phyloP scores from a whole-genome alignment of 108 stramenopile genomes.

The Cyclotella distinguenda region DNA sequence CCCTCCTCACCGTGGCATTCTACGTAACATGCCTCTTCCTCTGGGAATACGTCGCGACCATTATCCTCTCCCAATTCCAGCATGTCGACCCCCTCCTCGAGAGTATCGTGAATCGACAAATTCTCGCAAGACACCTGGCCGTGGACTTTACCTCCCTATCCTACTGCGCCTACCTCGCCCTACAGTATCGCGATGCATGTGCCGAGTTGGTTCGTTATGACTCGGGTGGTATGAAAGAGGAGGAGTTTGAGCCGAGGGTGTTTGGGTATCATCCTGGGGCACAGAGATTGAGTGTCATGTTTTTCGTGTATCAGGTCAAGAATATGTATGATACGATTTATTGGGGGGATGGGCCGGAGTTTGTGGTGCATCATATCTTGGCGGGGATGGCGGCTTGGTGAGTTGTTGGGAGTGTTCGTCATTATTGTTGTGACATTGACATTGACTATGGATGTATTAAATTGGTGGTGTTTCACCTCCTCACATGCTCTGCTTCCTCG shows the following conservation, averaged over 20 bases:
- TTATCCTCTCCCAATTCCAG: slow-evolving; percentile 3
- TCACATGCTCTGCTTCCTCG: neutral
- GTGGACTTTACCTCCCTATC: slow-evolving; percentile 61
- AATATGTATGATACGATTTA: slow-evolving; percentile 78
- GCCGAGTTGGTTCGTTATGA: slow-evolving; percentile 33
- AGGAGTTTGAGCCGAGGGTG: slow-evolving; percentile 53
- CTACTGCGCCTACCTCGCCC: slow-evolving; percentile 56
- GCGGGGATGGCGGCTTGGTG: slow-evolving; percentile 64
- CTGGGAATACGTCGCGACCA: slow-evolving; percentile 15
- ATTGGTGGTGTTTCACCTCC: neutral
- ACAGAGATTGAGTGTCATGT: slow-evolving; percentile 55
- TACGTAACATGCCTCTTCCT: slow-evolving; percentile 27
- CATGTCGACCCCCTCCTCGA: slow-evolving; percentile 60
- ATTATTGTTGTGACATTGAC: neutral
- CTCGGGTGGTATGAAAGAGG: slow-evolving; percentile 25
- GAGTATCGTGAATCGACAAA: slow-evolving; percentile 57
- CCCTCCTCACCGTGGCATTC: slow-evolving; percentile 41
- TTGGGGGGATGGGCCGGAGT: slow-evolving; percentile 84
- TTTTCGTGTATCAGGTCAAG: slow-evolving; percentile 82
- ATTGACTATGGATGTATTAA: neutral
- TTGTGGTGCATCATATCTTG: slow-evolving; percentile 76
- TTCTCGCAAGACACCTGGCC: slow-evolving; percentile 79
- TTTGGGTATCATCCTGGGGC: slow-evolving; percentile 65
- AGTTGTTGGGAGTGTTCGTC: neutral
- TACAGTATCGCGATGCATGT: slow-evolving; percentile 39